Base-by-base conservation (phyloP, 2,329 filamentous ascomycete genomes). In the Pseudocercospora musae region DNA sequence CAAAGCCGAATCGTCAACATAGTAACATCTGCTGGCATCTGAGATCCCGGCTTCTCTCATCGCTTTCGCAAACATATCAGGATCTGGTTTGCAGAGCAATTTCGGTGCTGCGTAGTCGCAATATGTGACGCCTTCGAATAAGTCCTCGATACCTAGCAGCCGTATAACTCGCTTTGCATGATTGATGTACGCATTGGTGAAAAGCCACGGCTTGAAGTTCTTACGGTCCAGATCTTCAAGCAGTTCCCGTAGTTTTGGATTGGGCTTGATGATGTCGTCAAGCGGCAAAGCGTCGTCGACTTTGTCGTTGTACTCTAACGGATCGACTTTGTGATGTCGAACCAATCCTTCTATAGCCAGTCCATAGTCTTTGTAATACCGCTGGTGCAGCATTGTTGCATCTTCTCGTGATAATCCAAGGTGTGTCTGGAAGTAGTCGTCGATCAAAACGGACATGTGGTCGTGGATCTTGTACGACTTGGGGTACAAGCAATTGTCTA, bases 401-500 rank as follows among this genome's bases (percentile, higher is more conserved):
- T 98, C 94, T 59, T 91, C 84, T 69, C 83, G 81, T 1, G 85
- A 83, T 2, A 98, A 80, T 21, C 87, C 85, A 3, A 98, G 85
- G 75, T 97, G 92, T 58, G 78, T 80, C 66, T 83, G 76, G 71
- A 88, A 87, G 74, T 86, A 88, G 60, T 81, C 74, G 73, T 88
- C 79, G 73, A 98, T 99, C 65, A 97, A 82, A 58, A 87, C 83
- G 33, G 88, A 87, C 95, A 99, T 98, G 73, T 90, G 83, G 73
- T 96, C 89, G 73, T 96, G 90, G 50, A 99, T 92, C 70, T 89
- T 90, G 68, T 87, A 87, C 10, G 69, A 69, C 78, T 89, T 92
- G 0, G 93, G 87, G 73, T 97, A 98, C 60, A 98, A 85, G 78
- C 96, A 99, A 74, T 99, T 99, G 82, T 99, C 95, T 73, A 99